Evolutionary conservation across 345 rosid species (phyloP).

Genomic region (Lepidium didymum): DNA sequence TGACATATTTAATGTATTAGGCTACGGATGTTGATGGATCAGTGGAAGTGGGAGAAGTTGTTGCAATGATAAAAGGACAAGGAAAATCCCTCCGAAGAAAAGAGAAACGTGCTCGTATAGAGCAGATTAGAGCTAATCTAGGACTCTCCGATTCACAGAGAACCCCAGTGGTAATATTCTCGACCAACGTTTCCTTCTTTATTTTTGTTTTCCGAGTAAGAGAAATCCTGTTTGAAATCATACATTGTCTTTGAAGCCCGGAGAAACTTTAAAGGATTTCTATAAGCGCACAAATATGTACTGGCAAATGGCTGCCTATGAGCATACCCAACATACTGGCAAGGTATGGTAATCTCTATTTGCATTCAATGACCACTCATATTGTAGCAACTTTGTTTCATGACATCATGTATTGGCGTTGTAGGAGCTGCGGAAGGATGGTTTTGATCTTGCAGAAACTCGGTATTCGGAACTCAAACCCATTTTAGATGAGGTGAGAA

Average conservation of each 20-base stretch:
- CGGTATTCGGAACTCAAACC: conserved; percentile 88
- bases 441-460: conserved; percentile 87
- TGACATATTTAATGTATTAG: conserved; percentile 26
- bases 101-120: conserved; percentile 88
- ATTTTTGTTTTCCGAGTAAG: background rate
- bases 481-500: conserved; percentile 77
- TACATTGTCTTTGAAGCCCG: conserved; percentile 53
- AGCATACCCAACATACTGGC: conserved; percentile 96
- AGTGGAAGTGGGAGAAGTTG: conserved; percentile 69
- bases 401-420: conserved; percentile 16
- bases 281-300: conserved; percentile 83
- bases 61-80: conserved; percentile 80
- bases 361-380: background rate
- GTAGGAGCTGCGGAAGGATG: conserved; percentile 95
- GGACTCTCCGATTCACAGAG: conserved; percentile 96
- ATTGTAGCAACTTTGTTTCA: background rate
- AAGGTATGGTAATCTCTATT: conserved; percentile 46
- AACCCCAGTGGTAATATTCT: conserved; percentile 65
- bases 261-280: conserved; percentile 88
- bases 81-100: conserved; percentile 73
- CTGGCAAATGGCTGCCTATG: conserved; percentile 99
- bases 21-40: conserved; percentile 38
- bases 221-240: background rate
- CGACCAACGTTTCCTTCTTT: background rate
- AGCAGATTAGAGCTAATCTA: conserved; percentile 88